A percentile compares a stretch with the other conserved stretches of the same genome.
Evolutionary conservation across 768 basidiomycete species (phyloP).

Genomic region (Amanita subjunquillea): DNA sequence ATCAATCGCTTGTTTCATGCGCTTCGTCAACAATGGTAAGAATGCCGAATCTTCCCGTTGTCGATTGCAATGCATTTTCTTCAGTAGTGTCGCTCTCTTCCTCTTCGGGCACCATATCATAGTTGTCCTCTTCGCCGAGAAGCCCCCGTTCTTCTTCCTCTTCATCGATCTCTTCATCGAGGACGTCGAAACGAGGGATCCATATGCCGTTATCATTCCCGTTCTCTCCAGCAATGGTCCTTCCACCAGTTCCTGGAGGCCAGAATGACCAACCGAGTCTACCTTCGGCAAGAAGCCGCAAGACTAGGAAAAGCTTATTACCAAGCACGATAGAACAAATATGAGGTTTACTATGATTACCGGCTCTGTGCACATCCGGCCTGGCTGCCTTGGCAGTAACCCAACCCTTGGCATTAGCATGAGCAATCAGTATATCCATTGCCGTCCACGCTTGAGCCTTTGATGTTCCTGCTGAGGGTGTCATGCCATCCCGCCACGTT

Average conservation of each 20-base stretch:
- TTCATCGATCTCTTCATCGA: slow-evolving; percentile 13
- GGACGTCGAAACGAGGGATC: slow-evolving; percentile 32
- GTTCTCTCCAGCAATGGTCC: slow-evolving; percentile 15
- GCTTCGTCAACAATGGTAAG: slow-evolving; percentile 14
- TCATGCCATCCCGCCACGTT: slow-evolving; percentile 61
- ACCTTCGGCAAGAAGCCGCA: slow-evolving; percentile 78
- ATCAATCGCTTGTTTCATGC: slow-evolving; percentile 12
- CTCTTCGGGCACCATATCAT: slow-evolving; percentile 18
- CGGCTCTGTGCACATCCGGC: slow-evolving; percentile 82
- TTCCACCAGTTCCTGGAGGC: slow-evolving; percentile 43
- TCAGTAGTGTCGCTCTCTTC: slow-evolving; percentile 15
- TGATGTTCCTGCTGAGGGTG: slow-evolving; percentile 13
- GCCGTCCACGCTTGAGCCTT: slow-evolving; percentile 57
- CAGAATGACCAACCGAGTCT: slow-evolving; percentile 78
- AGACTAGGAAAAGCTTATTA: slow-evolving; percentile 35
- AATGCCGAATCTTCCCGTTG: background rate
- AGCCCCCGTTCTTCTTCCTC: slow-evolving; percentile 14
- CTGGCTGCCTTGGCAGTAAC: slow-evolving; percentile 87
- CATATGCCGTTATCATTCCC: slow-evolving; percentile 42
- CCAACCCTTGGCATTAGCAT: slow-evolving; percentile 72
- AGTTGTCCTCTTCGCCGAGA: slow-evolving; percentile 16
- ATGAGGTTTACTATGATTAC: slow-evolving; percentile 69
- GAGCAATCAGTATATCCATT: slow-evolving; percentile 73
- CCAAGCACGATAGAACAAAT: background rate
- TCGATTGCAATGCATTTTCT: slow-evolving; percentile 9